A percentile compares a stretch with the other conserved stretches of the same genome.
Conservation (phyloP, 345 rosid genomes). For the Pistacia vera region DNA sequence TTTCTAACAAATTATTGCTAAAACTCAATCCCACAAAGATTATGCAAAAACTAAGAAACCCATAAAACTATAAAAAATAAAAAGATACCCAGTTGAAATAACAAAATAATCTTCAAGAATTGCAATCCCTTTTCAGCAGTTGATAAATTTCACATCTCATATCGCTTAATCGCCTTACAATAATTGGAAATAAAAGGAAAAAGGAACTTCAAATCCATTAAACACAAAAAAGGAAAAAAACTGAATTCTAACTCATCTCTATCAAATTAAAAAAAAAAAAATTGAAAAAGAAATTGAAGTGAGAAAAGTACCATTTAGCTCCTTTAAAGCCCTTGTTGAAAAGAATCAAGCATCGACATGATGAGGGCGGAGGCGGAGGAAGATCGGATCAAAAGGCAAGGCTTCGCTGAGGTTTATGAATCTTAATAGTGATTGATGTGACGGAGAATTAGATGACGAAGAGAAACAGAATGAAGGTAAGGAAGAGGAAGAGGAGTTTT, state of each 20-base stretch:
- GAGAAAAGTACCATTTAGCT: slow-evolving; percentile 62
- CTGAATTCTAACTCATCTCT: background rate
- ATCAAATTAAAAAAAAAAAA: background rate
- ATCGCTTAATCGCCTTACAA: background rate
- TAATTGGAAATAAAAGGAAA: too few species aligned
- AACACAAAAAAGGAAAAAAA: background rate
- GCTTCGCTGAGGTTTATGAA: too few species aligned
- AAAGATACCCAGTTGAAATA: background rate
- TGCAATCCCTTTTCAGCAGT: background rate
- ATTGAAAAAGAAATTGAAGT: background rate
- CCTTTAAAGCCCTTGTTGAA: slow-evolving; percentile 93
- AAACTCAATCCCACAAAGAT: background rate
- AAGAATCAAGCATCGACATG: slow-evolving; percentile 91
- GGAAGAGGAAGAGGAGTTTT: background rate
- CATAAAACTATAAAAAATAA: background rate
- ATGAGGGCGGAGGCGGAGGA: background rate
- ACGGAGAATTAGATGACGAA: too few species aligned
- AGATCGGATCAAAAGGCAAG: too few species aligned
- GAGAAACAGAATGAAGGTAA: too few species aligned
- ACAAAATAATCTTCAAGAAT: background rate
- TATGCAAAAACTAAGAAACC: background rate
- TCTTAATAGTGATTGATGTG: too few species aligned
- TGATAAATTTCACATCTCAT: background rate
- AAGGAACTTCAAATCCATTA: background rate
- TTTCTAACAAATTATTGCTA: background rate